phyloP scores from a whole-genome alignment of 2,329 filamentous ascomycete species.

The Cadophora sp. region DNA sequence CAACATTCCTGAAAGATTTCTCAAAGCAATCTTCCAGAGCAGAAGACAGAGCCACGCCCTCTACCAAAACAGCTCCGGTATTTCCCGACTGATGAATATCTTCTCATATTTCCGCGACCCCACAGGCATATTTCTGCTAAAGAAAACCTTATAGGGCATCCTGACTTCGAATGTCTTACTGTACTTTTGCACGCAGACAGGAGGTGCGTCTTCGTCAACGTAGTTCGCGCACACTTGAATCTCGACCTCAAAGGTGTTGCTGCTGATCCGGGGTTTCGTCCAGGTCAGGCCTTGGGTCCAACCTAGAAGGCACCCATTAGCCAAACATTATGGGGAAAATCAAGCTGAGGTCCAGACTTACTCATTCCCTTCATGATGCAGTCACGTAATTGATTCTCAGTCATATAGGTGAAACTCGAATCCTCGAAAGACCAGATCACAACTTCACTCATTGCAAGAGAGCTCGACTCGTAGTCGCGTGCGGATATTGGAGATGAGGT shows the following conservation, averaged over 20 bases:
- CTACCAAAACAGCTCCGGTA: neutral
- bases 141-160: neutral
- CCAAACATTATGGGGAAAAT: neutral
- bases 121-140: neutral
- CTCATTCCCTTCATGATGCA: neutral
- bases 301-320: neutral
- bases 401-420: neutral
- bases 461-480: neutral
- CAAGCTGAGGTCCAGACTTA: neutral
- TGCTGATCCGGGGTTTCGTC: neutral
- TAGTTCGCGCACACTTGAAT: neutral
- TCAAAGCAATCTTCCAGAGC: neutral
- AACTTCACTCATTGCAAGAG: neutral
- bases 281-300: neutral
- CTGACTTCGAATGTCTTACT: neutral
- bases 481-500: neutral
- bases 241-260: neutral
- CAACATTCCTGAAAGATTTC: neutral
- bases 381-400: neutral
- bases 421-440: neutral
- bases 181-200: neutral
- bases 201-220: neutral
- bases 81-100: conserved; percentile 1
- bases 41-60: neutral
- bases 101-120: neutral